Evolutionary conservation across 2,329 filamentous ascomycete genomes (phyloP), one percentile per base, ranked within the genome.

Genomic region (Allantophomopsis lycopodina): DNA sequence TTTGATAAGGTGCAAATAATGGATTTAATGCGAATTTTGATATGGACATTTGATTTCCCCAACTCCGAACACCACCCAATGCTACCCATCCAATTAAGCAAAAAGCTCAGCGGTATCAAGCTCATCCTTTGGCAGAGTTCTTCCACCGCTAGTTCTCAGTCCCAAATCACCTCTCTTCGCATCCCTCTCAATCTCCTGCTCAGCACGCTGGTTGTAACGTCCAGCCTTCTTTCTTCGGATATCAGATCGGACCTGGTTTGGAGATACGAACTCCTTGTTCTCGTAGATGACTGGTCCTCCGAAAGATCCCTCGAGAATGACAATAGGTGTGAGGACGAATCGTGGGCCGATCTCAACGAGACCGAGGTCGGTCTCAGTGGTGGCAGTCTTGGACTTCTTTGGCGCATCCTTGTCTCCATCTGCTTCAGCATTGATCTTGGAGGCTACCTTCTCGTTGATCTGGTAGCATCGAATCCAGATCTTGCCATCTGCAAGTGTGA

Each of bases 401-500:
- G 60, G 60, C 40, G 67, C 66, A 43, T 68, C 66, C 28, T 58
- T 62, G 40, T 68, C 65, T 18, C 56, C 62, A 6, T 62, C 62
- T 11, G 61, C 60, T 4, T 50, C 61, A 2, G 49, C 49, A 34
- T 64, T 62, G 5, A 45, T 47, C 49, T 70, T 65, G 32, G 69
- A 64, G n/a, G 67, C 62, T 53, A 91, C 85, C 0, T 81, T 79
- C 60, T 95, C 88, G 50, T 74, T 79, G 57, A 96, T 83, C 62
- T 98, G 87, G 62, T 95, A 98, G 55, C 89, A 86, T 39, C 91
- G 77, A 42, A 95, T 78, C 88, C 89, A 98, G 53, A 98, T 84
- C 65, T 94, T 94, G 54, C 84, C 86, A 55, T 94, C 89, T 3
- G 84, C 84, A 23, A 93, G 67, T 42, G 83, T 93, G 59, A 98